phyloP scores from a whole-genome alignment of 1,284 basidiomycete species.

The Ceratobasidium sp. region DNA sequence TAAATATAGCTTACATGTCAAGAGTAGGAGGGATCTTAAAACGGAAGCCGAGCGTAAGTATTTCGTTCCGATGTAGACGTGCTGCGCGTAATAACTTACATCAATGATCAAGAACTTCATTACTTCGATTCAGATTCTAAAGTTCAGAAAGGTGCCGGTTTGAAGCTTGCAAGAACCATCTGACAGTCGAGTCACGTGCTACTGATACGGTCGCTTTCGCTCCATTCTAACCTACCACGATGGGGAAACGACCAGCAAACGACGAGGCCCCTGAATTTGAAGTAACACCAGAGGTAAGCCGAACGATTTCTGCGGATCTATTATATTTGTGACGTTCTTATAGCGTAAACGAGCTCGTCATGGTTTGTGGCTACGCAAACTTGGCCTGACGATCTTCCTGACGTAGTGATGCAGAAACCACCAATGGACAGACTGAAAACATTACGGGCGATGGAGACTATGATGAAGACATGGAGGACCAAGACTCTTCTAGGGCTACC shows the following conservation, averaged over 20 bases:
- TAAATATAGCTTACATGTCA: too few species aligned
- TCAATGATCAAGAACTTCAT: too few species aligned
- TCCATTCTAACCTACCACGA: not conserved
- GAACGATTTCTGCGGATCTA: not conserved
- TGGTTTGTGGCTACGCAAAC: constrained; percentile 31
- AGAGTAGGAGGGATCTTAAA: too few species aligned
- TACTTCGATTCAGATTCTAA: too few species aligned
- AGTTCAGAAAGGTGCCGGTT: too few species aligned
- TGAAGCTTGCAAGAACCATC: too few species aligned
- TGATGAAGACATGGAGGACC: constrained; percentile 9
- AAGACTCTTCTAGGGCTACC: not conserved
- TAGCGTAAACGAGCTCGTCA: constrained; percentile 41
- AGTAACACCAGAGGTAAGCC: constrained; percentile 33
- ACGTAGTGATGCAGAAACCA: not conserved
- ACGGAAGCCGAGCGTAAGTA: too few species aligned
- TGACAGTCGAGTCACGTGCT: too few species aligned
- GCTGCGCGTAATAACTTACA: too few species aligned
- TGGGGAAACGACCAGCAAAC: constrained; percentile 43
- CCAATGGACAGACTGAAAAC: constrained; percentile 17
- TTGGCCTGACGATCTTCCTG: not conserved
- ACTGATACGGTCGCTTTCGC: too few species aligned
- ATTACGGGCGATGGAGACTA: not conserved
- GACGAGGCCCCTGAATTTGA: constrained; percentile 30
- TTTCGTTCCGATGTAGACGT: too few species aligned
- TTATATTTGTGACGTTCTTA: constrained; percentile 11